These are phyloP conservation scores for Teratosphaeria pseudoeucalypti DNA, from an alignment of 2,329 filamentous ascomycete genomes.

Conservation along the genomic window DNA sequence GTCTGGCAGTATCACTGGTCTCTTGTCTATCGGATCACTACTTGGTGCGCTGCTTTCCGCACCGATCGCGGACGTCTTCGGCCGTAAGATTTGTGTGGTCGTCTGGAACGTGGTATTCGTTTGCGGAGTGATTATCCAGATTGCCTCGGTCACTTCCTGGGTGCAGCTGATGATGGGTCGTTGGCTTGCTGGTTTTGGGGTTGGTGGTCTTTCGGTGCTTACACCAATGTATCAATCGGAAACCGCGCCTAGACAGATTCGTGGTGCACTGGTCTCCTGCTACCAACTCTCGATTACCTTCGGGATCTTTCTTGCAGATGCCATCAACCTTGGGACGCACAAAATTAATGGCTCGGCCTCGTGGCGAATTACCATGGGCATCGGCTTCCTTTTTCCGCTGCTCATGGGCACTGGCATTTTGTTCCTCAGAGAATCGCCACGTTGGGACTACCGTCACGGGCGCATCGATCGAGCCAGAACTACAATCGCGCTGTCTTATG, in stretches of 20 bases:
- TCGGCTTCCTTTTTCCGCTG: conserved; percentile 47
- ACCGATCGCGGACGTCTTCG: conserved; percentile 51
- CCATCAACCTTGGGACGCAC: conserved; percentile 52
- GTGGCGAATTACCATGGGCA: conserved; percentile 55
- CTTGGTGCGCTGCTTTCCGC: conserved; percentile 49
- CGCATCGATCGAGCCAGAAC: conserved; percentile 40
- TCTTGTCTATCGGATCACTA: conserved; percentile 50
- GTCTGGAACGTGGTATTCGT: conserved; percentile 52
- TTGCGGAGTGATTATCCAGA: conserved; percentile 55
- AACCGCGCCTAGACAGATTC: conserved; percentile 52
- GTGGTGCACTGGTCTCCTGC: conserved; percentile 51
- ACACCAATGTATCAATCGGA: conserved; percentile 62
- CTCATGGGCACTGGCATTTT: conserved; percentile 45
- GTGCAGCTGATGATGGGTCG: conserved; percentile 56
- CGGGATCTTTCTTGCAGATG: conserved; percentile 47
- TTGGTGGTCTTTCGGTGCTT: conserved; percentile 53
- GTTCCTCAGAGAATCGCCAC: conserved; percentile 47
- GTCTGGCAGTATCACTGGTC: conserved; percentile 53
- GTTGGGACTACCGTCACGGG: conserved; percentile 48
- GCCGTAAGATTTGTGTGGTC: conserved; percentile 53
- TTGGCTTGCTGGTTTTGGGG: conserved; percentile 55
- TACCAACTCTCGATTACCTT: conserved; percentile 63
- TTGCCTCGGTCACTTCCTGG: conserved; percentile 47
- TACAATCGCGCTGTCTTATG: conserved; percentile 46
- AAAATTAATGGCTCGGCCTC: conserved; percentile 37